These are phyloP conservation scores for Phytophthora hibernalis DNA, from an alignment of 352 stramenopile genomes.

Conservation along the genomic window DNA sequence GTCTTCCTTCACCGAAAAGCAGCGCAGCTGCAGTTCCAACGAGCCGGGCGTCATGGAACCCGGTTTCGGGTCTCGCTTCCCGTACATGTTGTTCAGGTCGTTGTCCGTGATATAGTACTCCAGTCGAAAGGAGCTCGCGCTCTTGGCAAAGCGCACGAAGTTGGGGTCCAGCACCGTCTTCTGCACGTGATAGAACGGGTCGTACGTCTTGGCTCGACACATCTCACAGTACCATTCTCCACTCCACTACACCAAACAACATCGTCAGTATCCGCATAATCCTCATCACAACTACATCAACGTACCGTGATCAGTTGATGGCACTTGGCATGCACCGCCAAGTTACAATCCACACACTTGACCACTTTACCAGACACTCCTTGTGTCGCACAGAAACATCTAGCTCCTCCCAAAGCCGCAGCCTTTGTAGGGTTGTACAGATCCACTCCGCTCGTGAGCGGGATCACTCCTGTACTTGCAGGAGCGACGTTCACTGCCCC, in stretches of 20 bases:
- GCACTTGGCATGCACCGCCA: constrained; percentile 82
- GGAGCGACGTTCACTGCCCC: constrained; percentile 4
- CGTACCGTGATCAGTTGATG: constrained; percentile 70
- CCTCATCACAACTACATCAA: background rate
- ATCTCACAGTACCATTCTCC: constrained; percentile 80
- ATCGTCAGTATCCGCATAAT: background rate
- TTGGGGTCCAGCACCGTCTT: constrained; percentile 60
- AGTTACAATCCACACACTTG: constrained; percentile 55
- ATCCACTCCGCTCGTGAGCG: constrained; percentile 40
- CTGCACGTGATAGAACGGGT: constrained; percentile 74
- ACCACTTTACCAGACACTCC: constrained; percentile 50
- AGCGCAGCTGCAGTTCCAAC: constrained; percentile 82
- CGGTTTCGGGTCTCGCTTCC: constrained; percentile 55
- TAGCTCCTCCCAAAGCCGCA: constrained; percentile 45
- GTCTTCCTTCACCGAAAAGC: constrained; percentile 78
- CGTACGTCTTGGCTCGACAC: constrained; percentile 72
- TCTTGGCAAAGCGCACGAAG: constrained; percentile 74
- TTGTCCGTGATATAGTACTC: constrained; percentile 75
- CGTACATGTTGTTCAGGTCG: constrained; percentile 79
- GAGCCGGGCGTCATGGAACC: constrained; percentile 62
- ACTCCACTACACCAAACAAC: constrained; percentile 29
- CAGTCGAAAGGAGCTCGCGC: constrained; percentile 55
- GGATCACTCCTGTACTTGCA: constrained; percentile 25
- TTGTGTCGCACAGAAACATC: constrained; percentile 66
- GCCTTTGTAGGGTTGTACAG: constrained; percentile 43